Base-by-base conservation (phyloP, 805 yeast genomes). In the Spencermartinsiella europaea region DNA sequence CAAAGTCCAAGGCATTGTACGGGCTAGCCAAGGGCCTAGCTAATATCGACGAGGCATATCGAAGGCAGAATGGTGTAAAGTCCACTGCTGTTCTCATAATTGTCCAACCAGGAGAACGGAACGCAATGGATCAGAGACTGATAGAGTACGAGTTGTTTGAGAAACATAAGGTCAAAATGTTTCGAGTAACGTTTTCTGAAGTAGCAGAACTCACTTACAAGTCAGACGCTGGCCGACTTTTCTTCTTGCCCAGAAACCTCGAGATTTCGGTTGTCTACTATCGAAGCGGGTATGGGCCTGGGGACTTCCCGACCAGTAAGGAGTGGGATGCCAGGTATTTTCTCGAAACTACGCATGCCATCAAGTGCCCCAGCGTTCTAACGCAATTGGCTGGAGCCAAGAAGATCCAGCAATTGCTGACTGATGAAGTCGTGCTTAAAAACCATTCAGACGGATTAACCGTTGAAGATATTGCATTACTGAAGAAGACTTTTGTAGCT, bases 331-430 rank as follows among this genome's bases (percentile, higher is more conserved):
- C 85, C 8, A 76, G 99, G 59, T 69, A 78, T 21, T 59, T 69
- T 19, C 70, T 93, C 45, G 99, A 93, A 62, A 72, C 77, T 5
- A 76, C 90, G 8, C 63, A 71, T 43, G 95, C 98, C 1, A 83
- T 93, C 50, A 90, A 93, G 64, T 91, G 96, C 51, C 99, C 99
- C 1, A 81, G 93, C 3, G 69, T 91, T 25, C 68, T 87, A 49
- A 87, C 95, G 1, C 99, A 93, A 66, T 71, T 93, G 48, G 79
- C 95, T 19, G 99, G 99, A 1, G 81, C 95, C 16, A 93, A 93
- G 61, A 93, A 93, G 65, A 76, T 93, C 44, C 99, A 93, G 68
- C 99, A 93, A 64, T 69, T 89, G 21, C 74, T 93, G 45, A 85
- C 96, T 0, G 72, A 76, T 31, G 69, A 72, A 17, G 59, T 63